Evolutionary conservation across 2,329 filamentous ascomycete genomes (phyloP), one percentile per base, ranked within the genome.

Genomic region (Beauveria sp.): DNA sequence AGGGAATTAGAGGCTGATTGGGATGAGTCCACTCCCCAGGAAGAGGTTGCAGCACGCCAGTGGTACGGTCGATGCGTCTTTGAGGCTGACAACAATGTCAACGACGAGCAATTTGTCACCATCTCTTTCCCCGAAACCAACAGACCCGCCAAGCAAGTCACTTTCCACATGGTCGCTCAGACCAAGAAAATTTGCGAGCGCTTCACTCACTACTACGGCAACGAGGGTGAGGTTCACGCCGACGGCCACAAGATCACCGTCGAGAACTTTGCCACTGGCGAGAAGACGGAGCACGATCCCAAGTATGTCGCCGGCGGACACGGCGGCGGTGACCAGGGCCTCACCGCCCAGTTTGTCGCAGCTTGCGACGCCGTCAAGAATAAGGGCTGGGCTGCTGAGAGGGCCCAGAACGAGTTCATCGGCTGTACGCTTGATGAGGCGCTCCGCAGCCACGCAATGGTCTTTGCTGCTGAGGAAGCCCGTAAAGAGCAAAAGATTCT

Each of bases 1-100:
- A 68, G 69, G 57, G 72, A 76, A 52, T 73, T 83, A 14, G 73
- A 75, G 22, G 79, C 84, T 57, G 82, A 86, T 69, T 86, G 86
- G 62, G 76, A 80, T 16, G 70, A 74, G 1, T 70, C 73, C 7
- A 84, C 79, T 0, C 77, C 81, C 4, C 72, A 76, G 58, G 69
- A 74, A 1, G 75, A 79, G n/a, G 71, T 82, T 1, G 77, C 78
- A 3, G 75, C 76, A 5, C 77, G 80, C 10, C 87, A 87, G 65
- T 89, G 92, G 91, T 98, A 92, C 70, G 95, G 95, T 0, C 86
- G 93, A n/a, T 99, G 95, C 70, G 95, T 98, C 1, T 98, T 87
- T 75, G 95, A 97, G 71, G 80, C 87, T 5, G 92, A 96, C 75
- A 99, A 98, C 74, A 87, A 96, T 69, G 95, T 98, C 47, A 91